Evolutionary conservation across 2,329 filamentous ascomycete species (phyloP), one percentile per base, ranked within the genome.

Genomic region (Mycosphaerelloides madeirae): DNA sequence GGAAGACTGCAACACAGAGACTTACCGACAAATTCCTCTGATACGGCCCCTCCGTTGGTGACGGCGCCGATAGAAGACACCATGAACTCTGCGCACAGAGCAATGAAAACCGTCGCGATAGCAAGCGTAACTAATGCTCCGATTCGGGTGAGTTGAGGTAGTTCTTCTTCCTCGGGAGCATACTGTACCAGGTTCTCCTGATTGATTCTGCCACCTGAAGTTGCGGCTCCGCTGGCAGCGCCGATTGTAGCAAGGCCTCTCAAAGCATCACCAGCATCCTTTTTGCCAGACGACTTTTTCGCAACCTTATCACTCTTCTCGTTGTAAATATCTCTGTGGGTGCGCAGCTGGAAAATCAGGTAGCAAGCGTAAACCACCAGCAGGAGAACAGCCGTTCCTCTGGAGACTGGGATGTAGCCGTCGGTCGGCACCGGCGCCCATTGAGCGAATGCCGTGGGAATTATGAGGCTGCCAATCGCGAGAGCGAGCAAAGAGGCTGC

Each of bases 261-360:
- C 33, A 65, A 63, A 7, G 72, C 68, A 8, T 74, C 72, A 13
- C 78, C 76, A 37, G 75, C 68, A 43, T 70, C 64, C 41, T 77
- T 64, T 52, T 73, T 70, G 34, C 66, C 62, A 7, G 61, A 61
- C 31, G 68, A 67, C 41, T 63, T 68, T 58, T 79, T 87, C 2
- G 82, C 78, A 0, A 85, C 84, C 66, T 95, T 95, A 56, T 86
- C 76, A 53, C 83, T 86, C 28, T 86, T 81, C 41, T 81, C 80
- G 63, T 85, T 87, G 73, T 95, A 96, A 63, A 95, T 83, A 7
- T 72, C 72, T 18, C 77, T 75, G 65, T 96, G 90, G 0, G 90
- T 90, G 65, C 88, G 87, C 47, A 97, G 81, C 67, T 96, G 91
- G 74, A 96, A 96, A 66, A 87, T 77, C 2, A 97, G 81, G 60